Conservation (phyloP, 805 yeast species). For the Lipomyces chichibuensis region DNA sequence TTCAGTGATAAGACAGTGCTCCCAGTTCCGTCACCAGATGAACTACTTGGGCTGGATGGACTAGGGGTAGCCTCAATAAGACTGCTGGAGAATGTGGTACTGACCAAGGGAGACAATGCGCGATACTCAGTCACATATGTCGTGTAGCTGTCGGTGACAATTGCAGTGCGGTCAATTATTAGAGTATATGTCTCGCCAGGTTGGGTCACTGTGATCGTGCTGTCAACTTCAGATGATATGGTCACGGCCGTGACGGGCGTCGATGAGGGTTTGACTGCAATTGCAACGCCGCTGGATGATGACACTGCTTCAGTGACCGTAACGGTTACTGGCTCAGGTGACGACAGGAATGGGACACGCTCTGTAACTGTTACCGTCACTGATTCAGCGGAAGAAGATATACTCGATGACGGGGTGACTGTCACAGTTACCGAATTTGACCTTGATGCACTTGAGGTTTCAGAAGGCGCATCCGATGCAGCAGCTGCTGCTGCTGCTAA, state of each 20-base stretch:
- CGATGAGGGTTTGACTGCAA: neutral
- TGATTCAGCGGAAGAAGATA: neutral
- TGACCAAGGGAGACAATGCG: neutral
- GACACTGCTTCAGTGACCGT: slow-evolving; percentile 8
- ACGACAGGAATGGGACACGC: neutral
- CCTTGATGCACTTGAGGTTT: neutral
- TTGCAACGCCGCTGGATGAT: neutral
- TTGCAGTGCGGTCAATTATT: neutral
- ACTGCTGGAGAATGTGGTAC: neutral
- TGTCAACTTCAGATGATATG: neutral
- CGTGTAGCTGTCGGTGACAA: neutral
- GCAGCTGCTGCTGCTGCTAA: too few relatives aligned
- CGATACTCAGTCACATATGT: neutral
- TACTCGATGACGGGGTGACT: neutral
- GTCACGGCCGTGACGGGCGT: neutral
- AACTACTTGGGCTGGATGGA: neutral
- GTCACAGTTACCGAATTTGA: slow-evolving; percentile 3
- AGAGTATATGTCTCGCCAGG: slow-evolving; percentile 2
- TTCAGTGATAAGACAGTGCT: neutral
- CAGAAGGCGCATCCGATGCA: neutral
- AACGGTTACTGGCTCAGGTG: neutral
- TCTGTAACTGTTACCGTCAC: neutral
- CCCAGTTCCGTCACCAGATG: neutral
- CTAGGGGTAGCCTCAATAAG: neutral
- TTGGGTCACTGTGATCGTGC: slow-evolving; percentile 7